Conservation (phyloP, 345 rosid genomes). For the rapeseed (Brassica napus) region Da-Ae NC_063436.1:2755001-2755500, state of each 20-base stretch:
- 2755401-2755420: slow-evolving; percentile 77
- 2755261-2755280: slow-evolving; percentile 63
- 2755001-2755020: slow-evolving; percentile 3
- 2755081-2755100: not conserved
- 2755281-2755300: slow-evolving; percentile 80
- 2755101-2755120: not conserved
- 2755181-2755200: not conserved
- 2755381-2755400: slow-evolving; percentile 71
- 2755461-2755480: not conserved
- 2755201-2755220: slow-evolving; percentile 1
- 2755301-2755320: slow-evolving; percentile 90
- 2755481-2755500: not conserved
- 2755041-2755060: not conserved
- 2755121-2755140: not conserved
- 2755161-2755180: not conserved
- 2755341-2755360: slow-evolving; percentile 87
- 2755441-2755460: slow-evolving; percentile 36
- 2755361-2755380: slow-evolving; percentile 90
- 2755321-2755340: slow-evolving; percentile 95
- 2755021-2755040: not conserved
- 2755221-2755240: slow-evolving; percentile 48
- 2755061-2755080: not conserved
- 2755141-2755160: not conserved
- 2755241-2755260: slow-evolving; percentile 68
- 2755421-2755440: slow-evolving; percentile 52